phyloP scores from a whole-genome alignment of 2,329 filamentous ascomycete species.

The Bipolaris zeicola region DNA sequence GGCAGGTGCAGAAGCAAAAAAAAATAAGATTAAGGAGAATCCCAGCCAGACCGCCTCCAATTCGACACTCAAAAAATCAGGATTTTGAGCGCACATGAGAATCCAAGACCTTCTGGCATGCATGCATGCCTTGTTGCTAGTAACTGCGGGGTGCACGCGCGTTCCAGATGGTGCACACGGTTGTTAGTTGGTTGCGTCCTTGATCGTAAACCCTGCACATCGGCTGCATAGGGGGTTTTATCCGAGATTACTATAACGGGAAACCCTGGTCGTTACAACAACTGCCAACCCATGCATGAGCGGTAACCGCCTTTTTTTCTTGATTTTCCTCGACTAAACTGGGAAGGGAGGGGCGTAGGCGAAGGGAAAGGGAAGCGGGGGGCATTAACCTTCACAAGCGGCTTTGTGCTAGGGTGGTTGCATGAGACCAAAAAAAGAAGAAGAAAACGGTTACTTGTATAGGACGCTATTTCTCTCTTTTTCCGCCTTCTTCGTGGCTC shows the following conservation, averaged over 20 bases:
- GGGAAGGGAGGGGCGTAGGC: too few relatives aligned
- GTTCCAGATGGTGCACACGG: constrained; percentile 10
- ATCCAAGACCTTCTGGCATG: constrained; percentile 26
- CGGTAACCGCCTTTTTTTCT: constrained; percentile 8
- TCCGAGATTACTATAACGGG: constrained; percentile 41
- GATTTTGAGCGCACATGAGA: constrained; percentile 14
- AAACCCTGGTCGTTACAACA: constrained; percentile 20
- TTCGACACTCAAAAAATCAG: constrained; percentile 12
- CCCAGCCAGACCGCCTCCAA: constrained; percentile 16
- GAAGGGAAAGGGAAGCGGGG: too few relatives aligned
- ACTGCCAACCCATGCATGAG: constrained; percentile 20
- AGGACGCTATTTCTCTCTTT: neutral
- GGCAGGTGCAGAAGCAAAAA: constrained; percentile 1
- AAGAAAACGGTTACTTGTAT: constrained; percentile 13
- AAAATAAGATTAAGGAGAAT: constrained; percentile 39
- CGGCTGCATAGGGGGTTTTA: constrained; percentile 37
- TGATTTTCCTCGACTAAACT: too few relatives aligned
- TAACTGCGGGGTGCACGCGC: constrained; percentile 9
- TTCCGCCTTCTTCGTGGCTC: constrained; percentile 18
- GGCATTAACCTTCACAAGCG: neutral
- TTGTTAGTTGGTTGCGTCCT: constrained; percentile 19
- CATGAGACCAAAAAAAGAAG: too few relatives aligned
- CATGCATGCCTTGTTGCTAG: constrained; percentile 17
- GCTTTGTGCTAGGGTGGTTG: constrained; percentile 6
- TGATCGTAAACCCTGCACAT: constrained; percentile 25